These are phyloP conservation scores for Wolfiporia cocos DNA, from an alignment of 1,284 basidiomycete genomes.

Conservation along the genomic window DNA sequence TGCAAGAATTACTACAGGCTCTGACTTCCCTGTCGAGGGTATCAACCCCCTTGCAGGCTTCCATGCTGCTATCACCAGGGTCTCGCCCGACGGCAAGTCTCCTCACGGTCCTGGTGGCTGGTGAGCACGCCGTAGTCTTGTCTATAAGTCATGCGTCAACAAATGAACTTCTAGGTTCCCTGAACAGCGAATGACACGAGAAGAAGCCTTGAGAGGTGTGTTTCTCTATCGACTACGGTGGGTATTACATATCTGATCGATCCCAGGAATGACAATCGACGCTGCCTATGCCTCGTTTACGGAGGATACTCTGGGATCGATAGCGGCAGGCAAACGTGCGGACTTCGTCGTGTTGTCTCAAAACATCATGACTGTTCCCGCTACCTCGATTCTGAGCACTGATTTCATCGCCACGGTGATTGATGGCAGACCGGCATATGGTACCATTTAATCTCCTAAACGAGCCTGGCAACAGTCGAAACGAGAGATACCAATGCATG, in stretches of 20 bases:
- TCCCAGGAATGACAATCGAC: constrained; percentile 64
- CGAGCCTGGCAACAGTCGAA: too few species aligned
- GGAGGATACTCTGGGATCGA: constrained; percentile 64
- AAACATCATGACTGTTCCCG: constrained; percentile 72
- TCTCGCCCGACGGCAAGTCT: constrained; percentile 66
- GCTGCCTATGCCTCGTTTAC: constrained; percentile 86
- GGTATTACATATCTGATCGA: background rate
- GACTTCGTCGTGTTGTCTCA: constrained; percentile 81
- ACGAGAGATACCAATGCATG: too few species aligned
- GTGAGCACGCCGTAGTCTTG: constrained; percentile 34
- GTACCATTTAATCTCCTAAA: constrained; percentile 36
- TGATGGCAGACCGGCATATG: constrained; percentile 70
- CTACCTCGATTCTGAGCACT: constrained; percentile 59
- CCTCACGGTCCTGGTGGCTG: constrained; percentile 83
- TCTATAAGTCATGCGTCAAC: constrained; percentile 3
- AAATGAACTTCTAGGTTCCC: constrained; percentile 56
- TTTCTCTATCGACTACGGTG: background rate
- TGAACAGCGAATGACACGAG: constrained; percentile 68
- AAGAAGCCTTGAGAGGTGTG: constrained; percentile 64
- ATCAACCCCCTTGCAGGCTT: constrained; percentile 76
- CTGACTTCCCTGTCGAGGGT: constrained; percentile 86
- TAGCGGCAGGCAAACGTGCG: constrained; percentile 74
- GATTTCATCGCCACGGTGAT: constrained; percentile 72
- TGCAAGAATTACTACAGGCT: constrained; percentile 68
- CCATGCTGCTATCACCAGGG: constrained; percentile 79